Conservation (phyloP, 495 filamentous ascomycete species). For the Neurospora sp. region DNA sequence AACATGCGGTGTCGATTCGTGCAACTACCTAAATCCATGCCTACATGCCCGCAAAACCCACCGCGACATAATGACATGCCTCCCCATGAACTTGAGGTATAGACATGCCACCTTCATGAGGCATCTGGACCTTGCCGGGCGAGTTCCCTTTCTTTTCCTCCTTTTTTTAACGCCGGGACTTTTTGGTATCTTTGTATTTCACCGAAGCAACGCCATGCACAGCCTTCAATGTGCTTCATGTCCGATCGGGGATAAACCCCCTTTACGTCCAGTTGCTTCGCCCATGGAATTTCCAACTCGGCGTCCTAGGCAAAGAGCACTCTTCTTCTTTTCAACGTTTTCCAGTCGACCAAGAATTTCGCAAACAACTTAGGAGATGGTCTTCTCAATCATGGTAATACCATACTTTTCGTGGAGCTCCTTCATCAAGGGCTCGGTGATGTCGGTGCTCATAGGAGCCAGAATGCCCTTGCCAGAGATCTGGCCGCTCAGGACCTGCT, state of each 20-base stretch:
- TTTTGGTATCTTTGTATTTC: background rate
- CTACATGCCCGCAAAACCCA: background rate
- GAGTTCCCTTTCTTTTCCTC: background rate
- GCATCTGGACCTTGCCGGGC: background rate
- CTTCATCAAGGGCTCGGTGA: conserved; percentile 62
- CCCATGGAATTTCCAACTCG: background rate
- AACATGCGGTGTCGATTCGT: background rate
- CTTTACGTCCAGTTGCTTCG: background rate
- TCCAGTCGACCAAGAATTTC: background rate
- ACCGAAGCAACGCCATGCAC: background rate
- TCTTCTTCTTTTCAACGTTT: background rate
- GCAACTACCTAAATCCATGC: background rate
- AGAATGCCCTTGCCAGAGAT: conserved; percentile 70
- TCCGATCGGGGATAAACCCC: background rate
- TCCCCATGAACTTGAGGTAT: background rate
- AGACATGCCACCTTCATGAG: background rate
- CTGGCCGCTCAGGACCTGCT: conserved; percentile 75
- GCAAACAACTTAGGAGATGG: conserved; percentile 14
- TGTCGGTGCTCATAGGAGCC: conserved; percentile 67
- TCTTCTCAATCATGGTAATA: conserved; percentile 27
- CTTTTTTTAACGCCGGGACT: background rate
- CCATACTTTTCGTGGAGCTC: conserved; percentile 33
- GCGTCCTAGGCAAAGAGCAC: background rate
- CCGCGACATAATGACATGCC: background rate
- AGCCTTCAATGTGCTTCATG: background rate